phyloP scores from a whole-genome alignment of 139 green algal species.

The Penium margaritaceum region DNA sequence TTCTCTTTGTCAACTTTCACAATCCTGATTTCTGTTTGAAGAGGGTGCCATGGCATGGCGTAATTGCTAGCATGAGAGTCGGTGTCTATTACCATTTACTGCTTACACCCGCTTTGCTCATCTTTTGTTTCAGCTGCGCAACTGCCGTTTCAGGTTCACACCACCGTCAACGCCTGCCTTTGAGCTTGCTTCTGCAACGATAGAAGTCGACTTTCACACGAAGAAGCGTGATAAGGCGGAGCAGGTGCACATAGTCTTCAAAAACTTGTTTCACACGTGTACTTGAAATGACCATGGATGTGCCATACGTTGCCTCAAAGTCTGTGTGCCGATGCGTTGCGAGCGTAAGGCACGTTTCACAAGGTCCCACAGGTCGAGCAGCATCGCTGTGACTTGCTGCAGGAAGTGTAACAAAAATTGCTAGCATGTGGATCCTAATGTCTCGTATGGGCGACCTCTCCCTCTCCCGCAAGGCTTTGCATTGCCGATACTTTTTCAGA shows the following conservation, averaged over 20 bases:
- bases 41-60: no score
- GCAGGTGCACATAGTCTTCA: constrained; percentile 6
- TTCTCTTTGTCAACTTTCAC: no score
- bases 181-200: constrained; percentile 58
- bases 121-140: not conserved
- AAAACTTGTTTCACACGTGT: not conserved
- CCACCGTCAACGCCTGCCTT: constrained; percentile 42
- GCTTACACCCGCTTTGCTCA: not conserved
- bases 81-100: not conserved
- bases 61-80: not conserved
- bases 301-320: constrained; percentile 57
- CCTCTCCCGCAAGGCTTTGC: no score
- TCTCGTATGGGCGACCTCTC: no score
- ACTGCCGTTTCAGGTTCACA: constrained; percentile 12
- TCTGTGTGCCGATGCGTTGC: constrained; percentile 37
- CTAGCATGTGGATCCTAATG: no score
- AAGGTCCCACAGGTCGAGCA: no score
- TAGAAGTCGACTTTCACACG: constrained; percentile 61
- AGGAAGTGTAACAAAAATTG: no score
- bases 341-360: no score
- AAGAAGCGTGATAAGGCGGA: constrained; percentile 39
- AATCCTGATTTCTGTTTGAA: no score
- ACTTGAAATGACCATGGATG: not conserved
- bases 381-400: no score
- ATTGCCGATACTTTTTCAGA: no score